Evolutionary conservation across 2,329 filamentous ascomycete genomes (phyloP), one percentile per base, ranked within the genome.

Genomic region (Onygenales sp.): DNA sequence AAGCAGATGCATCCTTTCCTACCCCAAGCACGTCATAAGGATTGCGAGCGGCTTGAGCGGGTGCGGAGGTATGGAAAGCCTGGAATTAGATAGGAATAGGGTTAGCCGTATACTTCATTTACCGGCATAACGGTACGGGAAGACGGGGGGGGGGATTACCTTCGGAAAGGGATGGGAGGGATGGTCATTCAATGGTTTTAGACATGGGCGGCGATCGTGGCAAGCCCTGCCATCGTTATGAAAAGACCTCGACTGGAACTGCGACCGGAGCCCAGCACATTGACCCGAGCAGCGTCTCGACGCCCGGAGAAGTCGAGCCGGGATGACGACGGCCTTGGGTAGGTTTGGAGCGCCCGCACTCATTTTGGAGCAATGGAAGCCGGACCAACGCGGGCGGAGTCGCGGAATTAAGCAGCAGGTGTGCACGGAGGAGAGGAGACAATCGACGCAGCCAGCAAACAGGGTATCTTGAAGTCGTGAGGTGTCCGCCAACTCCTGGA

Each of bases 1-100:
- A 77, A 2, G 89, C 75, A 1, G 88, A 84, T n/a, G 93, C 89
- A 57, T 73, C 79, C 69, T 92, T 95, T 64, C 77, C 77, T 33
- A 98, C 89, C 11, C 93, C 93, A 32, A 98, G 83, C 3, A 87
- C 80, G 59, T 83, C 81, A 71, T 98, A 98, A 1, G 93, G 93
- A 64, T 98, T 87, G 67, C 88, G 82, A 44, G 84, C 85, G 27
- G 82, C 81, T 66, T 85, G 84, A 68, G 85, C 87, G 35, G 74
- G 62, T 72, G 69, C 60, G 5, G 69, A 72, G 10, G 71, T 62
- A 56, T 76, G 74, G 56, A 78, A 78, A 13, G 57, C 59, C 72
- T 74, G 55, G 47, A 27, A 31, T 51, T 43, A 32, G 36, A 39
- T 27, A 47, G 44, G 27, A 13, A 50, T 38, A 14, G 13, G 31